A percentile compares a stretch with the other conserved stretches of the same genome.
Conservation (phyloP, 257 asterid genomes). For the Mitragyna speciosa region DNA sequence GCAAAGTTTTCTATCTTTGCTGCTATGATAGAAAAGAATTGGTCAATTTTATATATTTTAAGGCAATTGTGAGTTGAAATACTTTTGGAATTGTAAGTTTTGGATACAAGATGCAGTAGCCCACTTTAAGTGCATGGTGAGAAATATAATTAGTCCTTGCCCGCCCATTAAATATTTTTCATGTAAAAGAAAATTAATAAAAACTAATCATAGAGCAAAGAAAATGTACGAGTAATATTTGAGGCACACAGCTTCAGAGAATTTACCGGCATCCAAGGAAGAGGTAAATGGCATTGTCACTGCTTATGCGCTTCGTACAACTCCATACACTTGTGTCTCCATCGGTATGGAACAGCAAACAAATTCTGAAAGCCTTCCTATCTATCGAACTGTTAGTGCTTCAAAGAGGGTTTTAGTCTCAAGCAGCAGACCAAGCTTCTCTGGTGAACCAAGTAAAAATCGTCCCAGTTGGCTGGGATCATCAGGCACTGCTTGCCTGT, state of each 20-base stretch:
- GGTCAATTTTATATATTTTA: no score
- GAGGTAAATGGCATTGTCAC: constrained; percentile 41
- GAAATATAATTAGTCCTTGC: no score
- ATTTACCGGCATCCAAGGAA: constrained; percentile 60
- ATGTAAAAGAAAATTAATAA: neutral
- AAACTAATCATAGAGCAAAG: neutral
- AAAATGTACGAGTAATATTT: neutral
- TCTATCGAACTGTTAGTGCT: constrained; percentile 54
- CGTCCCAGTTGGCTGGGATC: constrained; percentile 52
- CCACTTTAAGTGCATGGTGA: no score
- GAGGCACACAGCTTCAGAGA: constrained; percentile 59
- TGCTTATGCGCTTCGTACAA: neutral
- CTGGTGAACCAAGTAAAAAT: constrained; percentile 62
- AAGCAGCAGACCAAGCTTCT: constrained; percentile 72
- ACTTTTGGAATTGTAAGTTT: no score
- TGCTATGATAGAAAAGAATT: no score
- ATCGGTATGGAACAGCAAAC: no score
- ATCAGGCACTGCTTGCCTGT: constrained; percentile 54
- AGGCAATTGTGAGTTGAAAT: no score
- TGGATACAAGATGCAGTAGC: no score
- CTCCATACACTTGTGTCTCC: neutral
- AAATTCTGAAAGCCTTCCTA: constrained; percentile 60
- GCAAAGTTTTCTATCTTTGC: no score
- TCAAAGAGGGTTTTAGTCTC: constrained; percentile 64
- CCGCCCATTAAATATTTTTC: no score